Conservation (phyloP, 2,329 filamentous ascomycete genomes). For the Paracoccidioides brasiliensis region DNA sequence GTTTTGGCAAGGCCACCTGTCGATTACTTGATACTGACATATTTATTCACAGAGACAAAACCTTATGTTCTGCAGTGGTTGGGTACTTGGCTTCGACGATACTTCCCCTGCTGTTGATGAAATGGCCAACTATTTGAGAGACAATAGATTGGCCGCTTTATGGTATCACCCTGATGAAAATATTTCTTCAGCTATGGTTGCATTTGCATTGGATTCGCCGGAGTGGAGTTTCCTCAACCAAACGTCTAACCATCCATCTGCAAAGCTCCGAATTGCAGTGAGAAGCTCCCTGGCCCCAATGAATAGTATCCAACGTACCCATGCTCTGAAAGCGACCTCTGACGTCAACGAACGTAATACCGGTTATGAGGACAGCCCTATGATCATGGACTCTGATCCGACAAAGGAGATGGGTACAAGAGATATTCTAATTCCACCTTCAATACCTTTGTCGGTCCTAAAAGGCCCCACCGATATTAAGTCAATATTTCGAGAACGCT, state of each 20-base stretch:
- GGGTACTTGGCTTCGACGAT: constrained; percentile 23
- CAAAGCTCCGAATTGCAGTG: constrained; percentile 10
- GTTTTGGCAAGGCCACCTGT: background rate
- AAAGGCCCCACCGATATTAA: constrained; percentile 6
- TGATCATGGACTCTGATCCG: background rate
- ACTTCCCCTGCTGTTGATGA: constrained; percentile 16
- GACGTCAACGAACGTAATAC: background rate
- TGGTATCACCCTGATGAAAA: constrained; percentile 11
- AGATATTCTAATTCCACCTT: background rate
- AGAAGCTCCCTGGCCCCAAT: constrained; percentile 11
- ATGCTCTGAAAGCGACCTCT: background rate
- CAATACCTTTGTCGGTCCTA: background rate
- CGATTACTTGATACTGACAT: constrained; percentile 3
- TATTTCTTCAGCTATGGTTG: constrained; percentile 15
- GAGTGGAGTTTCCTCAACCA: constrained; percentile 18
- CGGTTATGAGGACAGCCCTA: background rate
- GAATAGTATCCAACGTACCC: constrained; percentile 2
- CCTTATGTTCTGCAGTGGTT: constrained; percentile 17
- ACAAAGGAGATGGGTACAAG: background rate
- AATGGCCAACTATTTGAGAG: constrained; percentile 18
- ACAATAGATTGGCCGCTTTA: constrained; percentile 19
- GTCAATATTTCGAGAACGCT: constrained; percentile 7
- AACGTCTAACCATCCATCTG: background rate
- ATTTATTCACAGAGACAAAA: constrained; percentile 4
- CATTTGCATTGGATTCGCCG: constrained; percentile 17